Percentiles rank a stretch among this genome's conserved stretches.
Conservation (phyloP, 1,139 yeast species). For the Diutina pseudorugosa region DNA sequence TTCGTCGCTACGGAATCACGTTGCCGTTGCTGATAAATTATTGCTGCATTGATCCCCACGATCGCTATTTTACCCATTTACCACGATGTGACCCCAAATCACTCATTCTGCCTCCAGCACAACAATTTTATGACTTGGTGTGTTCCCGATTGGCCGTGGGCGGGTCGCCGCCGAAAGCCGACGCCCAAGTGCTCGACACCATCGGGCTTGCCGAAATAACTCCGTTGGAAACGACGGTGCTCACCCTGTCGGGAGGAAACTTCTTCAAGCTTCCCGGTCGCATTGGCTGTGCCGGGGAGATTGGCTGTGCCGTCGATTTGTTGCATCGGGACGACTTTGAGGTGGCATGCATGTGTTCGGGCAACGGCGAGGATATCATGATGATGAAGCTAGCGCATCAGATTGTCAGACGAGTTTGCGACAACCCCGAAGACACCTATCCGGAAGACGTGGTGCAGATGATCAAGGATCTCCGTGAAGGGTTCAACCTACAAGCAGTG, state of each 20-base stretch:
- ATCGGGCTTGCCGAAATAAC: conserved; percentile 17
- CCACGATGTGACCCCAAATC: neutral
- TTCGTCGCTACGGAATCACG: neutral
- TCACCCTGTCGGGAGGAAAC: conserved; percentile 34
- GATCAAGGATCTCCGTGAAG: conserved; percentile 5
- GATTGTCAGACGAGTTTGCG: conserved; percentile 4
- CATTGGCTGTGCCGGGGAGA: conserved; percentile 40
- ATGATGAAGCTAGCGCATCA: conserved; percentile 23
- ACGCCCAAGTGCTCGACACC: conserved; percentile 18
- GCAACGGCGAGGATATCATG: conserved; percentile 44
- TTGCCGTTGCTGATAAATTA: neutral
- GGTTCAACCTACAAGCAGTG: conserved; percentile 5
- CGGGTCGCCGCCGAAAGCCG: neutral
- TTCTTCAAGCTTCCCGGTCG: conserved; percentile 37
- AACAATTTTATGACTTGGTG: neutral
- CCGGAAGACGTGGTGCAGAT: conserved; percentile 4
- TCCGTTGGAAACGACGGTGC: conserved; percentile 9
- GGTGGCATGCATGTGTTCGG: conserved; percentile 36
- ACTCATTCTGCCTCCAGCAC: neutral
- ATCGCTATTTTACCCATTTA: neutral
- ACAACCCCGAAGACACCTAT: neutral
- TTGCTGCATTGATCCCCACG: neutral
- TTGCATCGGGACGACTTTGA: conserved; percentile 8
- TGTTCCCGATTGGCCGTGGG: neutral
- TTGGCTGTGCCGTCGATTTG: conserved; percentile 32